phyloP scores from a whole-genome alignment of 2,329 filamentous ascomycete genomes.

The Sclerotinia glacialis region DNA sequence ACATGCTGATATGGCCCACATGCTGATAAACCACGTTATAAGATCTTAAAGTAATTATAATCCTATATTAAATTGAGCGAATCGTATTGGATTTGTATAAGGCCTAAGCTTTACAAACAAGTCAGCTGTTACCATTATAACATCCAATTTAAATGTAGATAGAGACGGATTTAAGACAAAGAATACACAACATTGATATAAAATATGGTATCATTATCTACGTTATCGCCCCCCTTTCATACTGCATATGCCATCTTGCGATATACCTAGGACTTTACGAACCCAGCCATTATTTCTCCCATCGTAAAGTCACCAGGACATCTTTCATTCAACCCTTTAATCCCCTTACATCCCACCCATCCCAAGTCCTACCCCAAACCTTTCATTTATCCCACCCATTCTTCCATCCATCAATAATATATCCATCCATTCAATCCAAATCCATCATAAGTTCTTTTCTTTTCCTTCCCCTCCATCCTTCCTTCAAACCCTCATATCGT shows the following conservation, averaged over 20 bases:
- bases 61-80: too few species aligned
- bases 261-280: background rate
- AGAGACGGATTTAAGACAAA: too few species aligned
- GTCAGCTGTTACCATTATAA: too few species aligned
- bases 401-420: constrained; percentile 2
- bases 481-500: background rate
- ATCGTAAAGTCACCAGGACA: background rate
- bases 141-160: too few species aligned
- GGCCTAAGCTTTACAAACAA: too few species aligned
- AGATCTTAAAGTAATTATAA: too few species aligned
- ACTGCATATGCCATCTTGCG: background rate
- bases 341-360: background rate
- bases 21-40: too few species aligned
- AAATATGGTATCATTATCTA: constrained; percentile 3
- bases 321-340: background rate
- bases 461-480: background rate
- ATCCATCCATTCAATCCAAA: background rate
- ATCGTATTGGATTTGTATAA: too few species aligned
- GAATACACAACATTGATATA: background rate
- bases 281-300: background rate
- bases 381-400: background rate
- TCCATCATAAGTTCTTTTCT: background rate
- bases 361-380: background rate
- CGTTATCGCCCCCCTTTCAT: background rate
- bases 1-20: too few species aligned